Percentiles rank a stretch among this genome's conserved stretches.
phyloP scores from a whole-genome alignment of 73 alveolate species.

The Symbiodinium natans region DNA sequence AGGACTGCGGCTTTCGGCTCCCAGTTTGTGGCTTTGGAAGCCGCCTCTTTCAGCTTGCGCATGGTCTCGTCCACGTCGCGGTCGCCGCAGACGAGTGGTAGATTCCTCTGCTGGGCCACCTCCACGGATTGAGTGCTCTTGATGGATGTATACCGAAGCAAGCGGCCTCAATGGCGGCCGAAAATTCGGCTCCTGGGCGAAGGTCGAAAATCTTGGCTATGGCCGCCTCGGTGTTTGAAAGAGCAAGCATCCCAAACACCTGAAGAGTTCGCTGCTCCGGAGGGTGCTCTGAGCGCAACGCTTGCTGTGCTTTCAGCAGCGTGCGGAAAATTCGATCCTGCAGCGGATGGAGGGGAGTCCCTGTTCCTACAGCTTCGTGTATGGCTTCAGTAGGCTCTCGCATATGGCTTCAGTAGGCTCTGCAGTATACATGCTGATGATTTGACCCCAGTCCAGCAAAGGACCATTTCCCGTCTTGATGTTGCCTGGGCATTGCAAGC shows the following conservation, averaged over 20 bases:
- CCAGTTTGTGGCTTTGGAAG: no score
- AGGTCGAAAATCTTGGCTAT: conserved; percentile 4
- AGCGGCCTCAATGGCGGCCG: neutral
- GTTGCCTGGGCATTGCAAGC: neutral
- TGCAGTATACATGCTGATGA: neutral
- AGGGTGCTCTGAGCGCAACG: neutral
- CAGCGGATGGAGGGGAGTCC: neutral
- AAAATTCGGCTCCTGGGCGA: neutral
- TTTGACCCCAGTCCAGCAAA: neutral
- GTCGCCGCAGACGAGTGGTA: neutral
- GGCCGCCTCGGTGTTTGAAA: neutral
- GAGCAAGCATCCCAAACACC: no score
- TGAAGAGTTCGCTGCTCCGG: no score
- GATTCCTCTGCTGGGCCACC: neutral
- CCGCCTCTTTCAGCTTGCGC: neutral
- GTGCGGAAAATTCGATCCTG: conserved; percentile 11
- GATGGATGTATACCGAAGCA: no score
- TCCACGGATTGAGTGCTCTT: neutral
- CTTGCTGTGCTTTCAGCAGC: conserved; percentile 13
- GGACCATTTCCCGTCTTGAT: conserved; percentile 3
- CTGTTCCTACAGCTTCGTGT: neutral
- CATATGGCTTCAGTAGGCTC: no score
- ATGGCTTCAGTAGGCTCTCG: no score
- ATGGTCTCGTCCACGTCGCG: neutral
- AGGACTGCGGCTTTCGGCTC: no score